These are phyloP conservation scores for Phytophthora sp. DNA, from an alignment of 352 stramenopile genomes.

Conservation along the genomic window DNA sequence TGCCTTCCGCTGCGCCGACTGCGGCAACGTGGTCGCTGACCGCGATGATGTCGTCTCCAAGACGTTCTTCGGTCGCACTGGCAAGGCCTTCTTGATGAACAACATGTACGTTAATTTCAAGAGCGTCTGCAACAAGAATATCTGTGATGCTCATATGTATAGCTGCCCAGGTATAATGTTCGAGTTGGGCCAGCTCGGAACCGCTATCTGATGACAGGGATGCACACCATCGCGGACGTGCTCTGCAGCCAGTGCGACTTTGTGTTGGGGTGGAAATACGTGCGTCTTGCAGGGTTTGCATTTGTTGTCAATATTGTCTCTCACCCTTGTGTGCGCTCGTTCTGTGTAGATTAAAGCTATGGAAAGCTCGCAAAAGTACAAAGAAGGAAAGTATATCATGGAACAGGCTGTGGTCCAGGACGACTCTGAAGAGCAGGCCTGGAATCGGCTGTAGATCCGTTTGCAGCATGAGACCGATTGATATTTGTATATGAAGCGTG, in stretches of 20 bases:
- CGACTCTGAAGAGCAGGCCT: slow-evolving; percentile 56
- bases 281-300: slow-evolving; percentile 24
- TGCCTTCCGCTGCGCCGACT: slow-evolving; percentile 68
- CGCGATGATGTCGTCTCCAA: slow-evolving; percentile 79
- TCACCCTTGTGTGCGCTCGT: too few relatives aligned
- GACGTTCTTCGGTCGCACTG: slow-evolving; percentile 77
- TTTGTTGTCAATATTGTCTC: too few relatives aligned
- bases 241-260: slow-evolving; percentile 63
- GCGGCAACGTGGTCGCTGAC: slow-evolving; percentile 65
- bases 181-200: slow-evolving; percentile 58
- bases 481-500: slow-evolving; percentile 16
- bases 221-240: slow-evolving; percentile 82
- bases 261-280: slow-evolving; percentile 86
- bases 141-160: slow-evolving; percentile 41
- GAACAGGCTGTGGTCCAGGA: slow-evolving; percentile 79
- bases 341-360: slow-evolving; percentile 73
- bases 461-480: background rate
- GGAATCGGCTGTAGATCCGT: slow-evolving; percentile 36
- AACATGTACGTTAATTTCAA: slow-evolving; percentile 78
- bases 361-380: slow-evolving; percentile 86
- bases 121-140: slow-evolving; percentile 77
- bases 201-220: slow-evolving; percentile 80
- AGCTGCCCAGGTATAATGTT: slow-evolving; percentile 67
- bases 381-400: slow-evolving; percentile 87
- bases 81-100: slow-evolving; percentile 81